These are phyloP conservation scores for Exobasidium rhododendri DNA, from an alignment of 1,284 basidiomycete genomes.

Conservation along the genomic window DNA sequence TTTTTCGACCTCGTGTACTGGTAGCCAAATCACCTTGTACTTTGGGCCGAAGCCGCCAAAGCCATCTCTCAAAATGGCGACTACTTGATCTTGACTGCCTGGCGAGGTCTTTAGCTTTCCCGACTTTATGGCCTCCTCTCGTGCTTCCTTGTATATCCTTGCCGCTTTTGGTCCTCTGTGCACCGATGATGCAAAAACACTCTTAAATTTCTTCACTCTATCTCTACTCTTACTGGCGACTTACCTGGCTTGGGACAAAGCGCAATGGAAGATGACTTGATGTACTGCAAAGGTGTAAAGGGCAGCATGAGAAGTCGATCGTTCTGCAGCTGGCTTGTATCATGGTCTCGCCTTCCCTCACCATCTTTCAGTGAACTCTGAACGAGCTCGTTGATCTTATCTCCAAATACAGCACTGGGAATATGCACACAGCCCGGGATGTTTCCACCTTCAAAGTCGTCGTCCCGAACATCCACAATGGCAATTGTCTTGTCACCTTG, in stretches of 20 bases:
- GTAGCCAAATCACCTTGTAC: slow-evolving; percentile 36
- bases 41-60: slow-evolving; percentile 50
- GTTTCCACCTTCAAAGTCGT: slow-evolving; percentile 55
- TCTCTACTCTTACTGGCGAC: not conserved
- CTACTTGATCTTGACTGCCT: slow-evolving; percentile 19
- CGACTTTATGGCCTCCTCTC: slow-evolving; percentile 24
- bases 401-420: slow-evolving; percentile 35
- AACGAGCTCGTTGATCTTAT: slow-evolving; percentile 41
- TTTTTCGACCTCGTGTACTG: no score
- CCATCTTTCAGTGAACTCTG: slow-evolving; percentile 33
- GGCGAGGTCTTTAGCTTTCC: slow-evolving; percentile 15
- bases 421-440: slow-evolving; percentile 47
- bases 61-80: slow-evolving; percentile 54
- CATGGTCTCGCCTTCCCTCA: slow-evolving; percentile 16
- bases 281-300: slow-evolving; percentile 21
- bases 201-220: slow-evolving; percentile 44
- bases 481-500: slow-evolving; percentile 23
- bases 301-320: not conserved
- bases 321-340: slow-evolving; percentile 1
- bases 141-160: slow-evolving; percentile 50
- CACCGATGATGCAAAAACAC: slow-evolving; percentile 55
- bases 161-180: slow-evolving; percentile 55
- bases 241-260: slow-evolving; percentile 49
- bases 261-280: slow-evolving; percentile 55
- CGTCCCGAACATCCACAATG: slow-evolving; percentile 53